phyloP scores from a whole-genome alignment of 208 protist species.

The Trypanosomatidae sp. region DNA sequence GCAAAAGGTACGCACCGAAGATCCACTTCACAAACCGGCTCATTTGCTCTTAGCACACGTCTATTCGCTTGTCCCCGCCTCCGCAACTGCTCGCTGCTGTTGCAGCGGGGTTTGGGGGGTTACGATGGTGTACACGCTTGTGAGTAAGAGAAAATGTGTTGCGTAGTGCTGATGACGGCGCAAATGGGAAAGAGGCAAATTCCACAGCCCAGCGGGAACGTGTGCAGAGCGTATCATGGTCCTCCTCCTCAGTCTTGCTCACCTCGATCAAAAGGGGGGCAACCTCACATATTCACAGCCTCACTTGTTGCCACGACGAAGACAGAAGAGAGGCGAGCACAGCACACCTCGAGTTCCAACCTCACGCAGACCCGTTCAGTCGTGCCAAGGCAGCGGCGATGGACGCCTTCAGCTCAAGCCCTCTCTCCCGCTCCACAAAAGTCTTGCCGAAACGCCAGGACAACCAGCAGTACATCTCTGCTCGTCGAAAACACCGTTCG shows the following conservation, averaged over 20 bases:
- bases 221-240: background rate
- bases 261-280: background rate
- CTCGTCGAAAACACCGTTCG: slow-evolving; percentile 57
- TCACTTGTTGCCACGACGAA: background rate
- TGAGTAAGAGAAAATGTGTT: background rate
- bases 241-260: background rate
- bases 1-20: background rate
- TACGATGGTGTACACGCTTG: background rate
- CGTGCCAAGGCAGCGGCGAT: slow-evolving; percentile 35
- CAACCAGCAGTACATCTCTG: slow-evolving; percentile 88
- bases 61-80: background rate
- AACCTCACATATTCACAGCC: background rate
- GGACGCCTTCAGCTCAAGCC: slow-evolving; percentile 38
- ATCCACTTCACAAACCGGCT: no score
- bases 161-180: background rate
- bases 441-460: slow-evolving; percentile 81
- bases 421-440: slow-evolving; percentile 58
- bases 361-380: slow-evolving; percentile 3
- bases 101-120: background rate
- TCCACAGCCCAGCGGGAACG: background rate
- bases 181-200: background rate
- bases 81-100: background rate
- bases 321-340: background rate
- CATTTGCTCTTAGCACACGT: background rate
- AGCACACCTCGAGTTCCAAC: background rate